A percentile compares a stretch with the other conserved stretches of the same genome.
Conservation (phyloP, 2,329 filamentous ascomycete species). For the Fusarium cicatricum region DNA sequence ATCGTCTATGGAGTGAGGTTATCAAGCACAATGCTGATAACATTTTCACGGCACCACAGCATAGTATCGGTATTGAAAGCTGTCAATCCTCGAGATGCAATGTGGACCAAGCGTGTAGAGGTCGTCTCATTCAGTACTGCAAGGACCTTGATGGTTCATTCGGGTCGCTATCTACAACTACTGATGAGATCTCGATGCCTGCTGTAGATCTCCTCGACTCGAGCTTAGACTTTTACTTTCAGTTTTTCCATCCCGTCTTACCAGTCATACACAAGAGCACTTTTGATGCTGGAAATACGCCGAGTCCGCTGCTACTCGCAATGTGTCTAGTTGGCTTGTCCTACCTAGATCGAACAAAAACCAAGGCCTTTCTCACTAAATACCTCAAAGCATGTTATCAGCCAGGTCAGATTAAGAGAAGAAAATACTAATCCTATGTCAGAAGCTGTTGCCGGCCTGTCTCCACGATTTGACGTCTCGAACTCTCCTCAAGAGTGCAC, state of each 20-base stretch:
- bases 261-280: conserved; percentile 18
- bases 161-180: neutral
- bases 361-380: neutral
- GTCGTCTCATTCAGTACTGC: conserved; percentile 4
- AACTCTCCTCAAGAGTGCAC: neutral
- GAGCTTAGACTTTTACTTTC: conserved; percentile 18
- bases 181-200: neutral
- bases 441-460: conserved; percentile 4
- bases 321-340: conserved; percentile 20
- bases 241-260: conserved; percentile 16
- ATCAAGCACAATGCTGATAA: conserved; percentile 11
- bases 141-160: conserved; percentile 2
- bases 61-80: no score
- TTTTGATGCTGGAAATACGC: conserved; percentile 4
- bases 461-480: neutral
- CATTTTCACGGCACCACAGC: conserved; percentile 1
- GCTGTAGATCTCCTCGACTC: conserved; percentile 14
- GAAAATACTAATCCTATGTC: neutral
- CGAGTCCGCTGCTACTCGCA: conserved; percentile 8
- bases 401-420: no score
- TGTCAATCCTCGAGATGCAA: no score
- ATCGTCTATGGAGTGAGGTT: neutral
- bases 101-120: conserved; percentile 3
- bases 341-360: conserved; percentile 2
- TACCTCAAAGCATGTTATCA: conserved; percentile 9